Evolutionary conservation across 805 yeast species (phyloP), one percentile per base, ranked within the genome.

Genomic region (Ogataea pilisensis): DNA sequence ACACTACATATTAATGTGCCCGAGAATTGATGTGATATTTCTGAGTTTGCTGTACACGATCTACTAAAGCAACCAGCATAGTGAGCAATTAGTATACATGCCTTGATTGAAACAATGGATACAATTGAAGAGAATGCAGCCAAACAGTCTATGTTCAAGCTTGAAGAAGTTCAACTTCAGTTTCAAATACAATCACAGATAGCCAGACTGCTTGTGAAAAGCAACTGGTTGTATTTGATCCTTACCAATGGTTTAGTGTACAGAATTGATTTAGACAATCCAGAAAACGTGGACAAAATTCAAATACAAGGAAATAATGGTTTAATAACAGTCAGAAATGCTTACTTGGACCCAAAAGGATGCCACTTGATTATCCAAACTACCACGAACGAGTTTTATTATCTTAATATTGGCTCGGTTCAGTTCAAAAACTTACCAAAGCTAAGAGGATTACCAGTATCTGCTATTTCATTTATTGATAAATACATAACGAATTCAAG

Each of bases 181-280:
- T 63, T 63, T 40, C 57, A 55, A 19, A 39, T 63, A 7, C 43
- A 50, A 18, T 44, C 57, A 2, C 36, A 69, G 20, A 70, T 84
- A 11, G 63, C 66, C 5, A 60, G 72, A n/a, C 56, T 84, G 35
- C 71, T 68, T 14, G 87, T 81, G 5, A 62, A 70, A 18, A 67
- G 70, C 44, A 83, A 84, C 50, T 61, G 74, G 5, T 69, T 85
- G 30, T 70, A 75, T 41, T 62, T 84, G 35, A 76, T 81, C 0
- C 64, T 79, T 41, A 65, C 64, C 36, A 61, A 70, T 8, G 82
- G 83, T 1, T 54, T 69, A 13, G 60, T 85, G n/a, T 75, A 75
- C 48, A 61, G 83, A n/a, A 82, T 85, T 25, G 79, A 83, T 50
- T 62, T 85, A 46, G 80, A 77, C 37, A 69, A 70, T 37, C 93